Evolutionary conservation across 306 rosid species (phyloP), one percentile per base, ranked within the genome.

Genomic region (Rosa rugosa): DNA sequence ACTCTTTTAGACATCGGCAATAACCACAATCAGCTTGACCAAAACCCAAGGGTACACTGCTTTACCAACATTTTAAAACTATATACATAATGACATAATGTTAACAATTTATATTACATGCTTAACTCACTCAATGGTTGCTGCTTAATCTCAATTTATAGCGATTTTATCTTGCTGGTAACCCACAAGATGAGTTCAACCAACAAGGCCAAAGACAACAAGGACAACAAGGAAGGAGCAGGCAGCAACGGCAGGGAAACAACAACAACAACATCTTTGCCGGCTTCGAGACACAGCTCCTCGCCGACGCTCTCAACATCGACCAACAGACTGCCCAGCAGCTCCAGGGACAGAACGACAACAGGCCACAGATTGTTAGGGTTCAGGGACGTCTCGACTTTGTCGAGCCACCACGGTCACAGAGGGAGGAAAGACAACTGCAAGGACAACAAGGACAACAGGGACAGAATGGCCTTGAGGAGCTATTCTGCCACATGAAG

Each of bases 81-180:
- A 56, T 56, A 56, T 9, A n/a, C n/a, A n/a, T n/a, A n/a, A n/a
- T n/a, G n/a, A 8, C 11, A n/a, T 20, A n/a, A 6, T 56, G 22
- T 56, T n/a, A 20, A 60, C 17, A 60, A 4, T 13, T 60, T 6
- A 18, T 7, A 22, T 60, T 25, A 4, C 31, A n/a, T 56, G 66
- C 17, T 22, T 1, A 22, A 10, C 25, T 59, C 36, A 59, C 66
- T 60, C 6, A 23, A 9, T 10, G 66, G 5, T 60, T 23, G 17
- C 36, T 60, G 36, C 16, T 60, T 60, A 60, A 8, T 22, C 36
- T 60, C 36, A 44, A 2, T 25, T 22, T 69, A 56, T 63, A 89
- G 97, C 84, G 73, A 44, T 91, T 91, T 84, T 90, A 90, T 41
- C 69, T 94, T 6, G 98, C 89, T 0, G 92, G 91, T 0, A 91